Evolutionary conservation across 176 grass and related monocot genomes (phyloP).

Genomic region (Panicum miliaceum): DNA sequence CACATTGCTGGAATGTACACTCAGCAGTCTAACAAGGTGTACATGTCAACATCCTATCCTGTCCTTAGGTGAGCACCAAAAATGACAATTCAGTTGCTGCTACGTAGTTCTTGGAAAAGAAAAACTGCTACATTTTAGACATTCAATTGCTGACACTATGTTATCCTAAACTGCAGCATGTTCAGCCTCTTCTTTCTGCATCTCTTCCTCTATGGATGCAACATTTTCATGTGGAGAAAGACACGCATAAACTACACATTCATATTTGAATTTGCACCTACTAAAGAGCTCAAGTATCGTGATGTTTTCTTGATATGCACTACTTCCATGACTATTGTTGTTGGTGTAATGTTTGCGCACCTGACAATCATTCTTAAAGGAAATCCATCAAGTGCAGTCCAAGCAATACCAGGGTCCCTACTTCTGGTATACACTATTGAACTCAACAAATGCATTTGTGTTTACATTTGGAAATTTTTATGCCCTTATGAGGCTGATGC

Average conservation of each 20-base stretch:
- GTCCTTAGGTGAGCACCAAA: slow-evolving; percentile 71
- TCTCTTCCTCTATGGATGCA: slow-evolving; percentile 93
- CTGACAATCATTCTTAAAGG: slow-evolving; percentile 66
- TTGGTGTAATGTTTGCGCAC: slow-evolving; percentile 88
- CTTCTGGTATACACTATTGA: slow-evolving; percentile 69
- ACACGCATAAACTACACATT: slow-evolving; percentile 89
- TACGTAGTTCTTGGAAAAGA: slow-evolving; percentile 17
- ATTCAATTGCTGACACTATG: slow-evolving; percentile 39
- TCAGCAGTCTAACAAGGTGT: slow-evolving; percentile 72
- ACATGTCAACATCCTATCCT: slow-evolving; percentile 97
- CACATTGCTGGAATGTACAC: slow-evolving; percentile 89
- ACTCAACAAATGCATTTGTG: slow-evolving; percentile 24
- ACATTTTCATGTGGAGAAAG: slow-evolving; percentile 99
- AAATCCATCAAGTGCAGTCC: slow-evolving; percentile 73
- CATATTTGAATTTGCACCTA: slow-evolving; percentile 93
- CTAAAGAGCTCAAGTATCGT: slow-evolving; percentile 84
- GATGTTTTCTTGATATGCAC: slow-evolving; percentile 84
- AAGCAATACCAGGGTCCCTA: slow-evolving; percentile 87
- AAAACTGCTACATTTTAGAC: neutral
- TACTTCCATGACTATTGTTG: slow-evolving; percentile 73
- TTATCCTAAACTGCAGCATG: slow-evolving; percentile 69
- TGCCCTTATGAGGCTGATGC: slow-evolving; percentile 2
- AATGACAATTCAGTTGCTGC: slow-evolving; percentile 32
- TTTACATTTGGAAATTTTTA: slow-evolving; percentile 12
- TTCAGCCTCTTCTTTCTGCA: slow-evolving; percentile 96